A percentile compares a stretch with the other conserved stretches of the same genome.
Conservation (phyloP, 352 stramenopile genomes). For the Globisporangium paddicum region DNA sequence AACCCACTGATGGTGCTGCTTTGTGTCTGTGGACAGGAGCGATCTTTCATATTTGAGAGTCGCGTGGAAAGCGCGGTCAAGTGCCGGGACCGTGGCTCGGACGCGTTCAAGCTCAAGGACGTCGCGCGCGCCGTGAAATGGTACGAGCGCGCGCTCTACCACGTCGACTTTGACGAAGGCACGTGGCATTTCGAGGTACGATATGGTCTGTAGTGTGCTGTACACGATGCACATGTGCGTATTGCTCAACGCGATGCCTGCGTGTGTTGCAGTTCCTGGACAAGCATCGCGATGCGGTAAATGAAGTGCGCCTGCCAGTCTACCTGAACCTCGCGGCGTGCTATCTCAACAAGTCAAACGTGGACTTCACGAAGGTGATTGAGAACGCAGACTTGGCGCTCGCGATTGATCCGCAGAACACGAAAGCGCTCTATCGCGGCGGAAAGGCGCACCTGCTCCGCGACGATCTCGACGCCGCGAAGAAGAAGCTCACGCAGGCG, state of each 20-base stretch:
- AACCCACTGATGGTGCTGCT: neutral
- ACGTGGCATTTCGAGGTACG: constrained; percentile 81
- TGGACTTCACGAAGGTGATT: constrained; percentile 43
- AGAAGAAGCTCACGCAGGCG: constrained; percentile 60
- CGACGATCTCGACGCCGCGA: constrained; percentile 52
- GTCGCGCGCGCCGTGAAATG: constrained; percentile 42
- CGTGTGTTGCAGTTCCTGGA: constrained; percentile 54
- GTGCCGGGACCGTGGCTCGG: constrained; percentile 65
- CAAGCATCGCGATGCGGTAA: constrained; percentile 67
- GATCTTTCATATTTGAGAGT: constrained; percentile 82
- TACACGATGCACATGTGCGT: too few species aligned
- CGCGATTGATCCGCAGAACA: constrained; percentile 65
- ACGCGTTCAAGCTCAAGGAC: constrained; percentile 50
- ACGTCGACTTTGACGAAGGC: constrained; percentile 84
- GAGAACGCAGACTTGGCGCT: constrained; percentile 70
- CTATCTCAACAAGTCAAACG: constrained; percentile 35
- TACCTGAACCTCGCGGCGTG: constrained; percentile 81
- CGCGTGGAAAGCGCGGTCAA: constrained; percentile 57
- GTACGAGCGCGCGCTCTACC: constrained; percentile 75
- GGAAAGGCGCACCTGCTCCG: constrained; percentile 55
- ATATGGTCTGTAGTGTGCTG: too few species aligned
- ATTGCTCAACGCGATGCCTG: too few species aligned
- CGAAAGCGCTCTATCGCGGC: constrained; percentile 81
- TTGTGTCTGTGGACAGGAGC: constrained; percentile 37
- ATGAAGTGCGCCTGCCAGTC: constrained; percentile 66